Evolutionary conservation across 495 filamentous ascomycete genomes (phyloP).

Genomic region (Articulospora tetracladia): DNA sequence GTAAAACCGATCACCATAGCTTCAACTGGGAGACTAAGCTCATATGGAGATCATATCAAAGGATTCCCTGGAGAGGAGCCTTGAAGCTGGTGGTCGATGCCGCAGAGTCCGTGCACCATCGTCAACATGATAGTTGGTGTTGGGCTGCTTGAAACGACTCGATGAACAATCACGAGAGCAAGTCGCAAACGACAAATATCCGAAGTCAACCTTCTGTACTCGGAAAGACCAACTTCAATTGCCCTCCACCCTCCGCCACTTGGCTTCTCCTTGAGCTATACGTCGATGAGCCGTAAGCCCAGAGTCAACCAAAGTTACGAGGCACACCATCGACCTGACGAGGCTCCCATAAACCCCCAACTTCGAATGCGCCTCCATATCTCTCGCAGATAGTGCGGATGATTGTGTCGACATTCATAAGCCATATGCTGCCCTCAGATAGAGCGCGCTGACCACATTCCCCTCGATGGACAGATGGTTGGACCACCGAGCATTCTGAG

Average conservation of each 20-base stretch:
- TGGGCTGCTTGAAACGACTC: neutral
- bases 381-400: neutral
- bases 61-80: too few species aligned
- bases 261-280: neutral
- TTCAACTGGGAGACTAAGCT: too few species aligned
- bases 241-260: neutral
- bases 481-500: slow-evolving; percentile 55
- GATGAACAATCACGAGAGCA: neutral
- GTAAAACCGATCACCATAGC: too few species aligned
- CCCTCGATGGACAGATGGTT: slow-evolving; percentile 43
- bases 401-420: neutral
- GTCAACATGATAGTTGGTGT: neutral
- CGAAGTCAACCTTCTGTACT: neutral
- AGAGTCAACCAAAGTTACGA: neutral
- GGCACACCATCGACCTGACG: neutral
- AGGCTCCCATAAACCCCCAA: neutral
- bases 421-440: slow-evolving; percentile 21
- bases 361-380: slow-evolving; percentile 4
- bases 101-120: neutral
- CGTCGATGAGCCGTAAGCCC: too few species aligned
- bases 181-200: neutral
- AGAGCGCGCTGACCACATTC: slow-evolving; percentile 10
- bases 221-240: neutral
- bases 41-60: too few species aligned
- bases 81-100: neutral